Percentiles rank a stretch among this genome's conserved stretches.
These are phyloP conservation scores for Blastobotrys parvus DNA, from an alignment of 805 yeast species.

Conservation along the genomic window DNA sequence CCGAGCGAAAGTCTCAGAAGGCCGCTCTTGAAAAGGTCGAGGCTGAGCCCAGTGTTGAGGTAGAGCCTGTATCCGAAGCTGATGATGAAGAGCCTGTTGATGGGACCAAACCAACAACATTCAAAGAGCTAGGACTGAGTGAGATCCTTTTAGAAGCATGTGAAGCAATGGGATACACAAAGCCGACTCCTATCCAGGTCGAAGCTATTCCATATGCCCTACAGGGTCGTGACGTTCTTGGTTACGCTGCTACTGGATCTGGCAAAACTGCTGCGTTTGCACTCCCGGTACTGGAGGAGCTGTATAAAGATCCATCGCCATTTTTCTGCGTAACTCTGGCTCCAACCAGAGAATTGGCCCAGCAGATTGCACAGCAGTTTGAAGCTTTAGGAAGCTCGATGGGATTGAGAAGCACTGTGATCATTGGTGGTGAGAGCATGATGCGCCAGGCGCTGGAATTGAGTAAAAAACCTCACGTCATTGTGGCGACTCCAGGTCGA, in stretches of 20 bases:
- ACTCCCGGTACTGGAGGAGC: slow-evolving; percentile 81
- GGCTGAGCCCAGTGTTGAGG: slow-evolving; percentile 6
- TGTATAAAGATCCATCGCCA: slow-evolving; percentile 84
- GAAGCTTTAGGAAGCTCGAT: slow-evolving; percentile 85
- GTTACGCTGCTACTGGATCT: slow-evolving; percentile 95
- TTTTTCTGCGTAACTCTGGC: slow-evolving; percentile 83
- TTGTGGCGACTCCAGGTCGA: slow-evolving; percentile 90
- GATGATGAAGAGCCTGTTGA: slow-evolving; percentile 6
- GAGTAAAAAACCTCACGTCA: slow-evolving; percentile 87
- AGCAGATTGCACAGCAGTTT: slow-evolving; percentile 79
- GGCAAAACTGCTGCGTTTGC: slow-evolving; percentile 99
- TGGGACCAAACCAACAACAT: slow-evolving; percentile 14
- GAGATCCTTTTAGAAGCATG: slow-evolving; percentile 62
- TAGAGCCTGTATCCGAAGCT: neutral
- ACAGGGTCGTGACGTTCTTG: slow-evolving; percentile 86
- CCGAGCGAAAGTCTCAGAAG: slow-evolving; percentile 3
- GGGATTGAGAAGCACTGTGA: slow-evolving; percentile 85
- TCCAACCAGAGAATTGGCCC: slow-evolving; percentile 53
- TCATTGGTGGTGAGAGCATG: slow-evolving; percentile 98
- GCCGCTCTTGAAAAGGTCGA: slow-evolving; percentile 8
- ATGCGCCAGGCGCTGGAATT: slow-evolving; percentile 95
- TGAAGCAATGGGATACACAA: slow-evolving; percentile 59
- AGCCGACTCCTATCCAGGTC: slow-evolving; percentile 91
- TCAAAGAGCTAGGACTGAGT: slow-evolving; percentile 29
- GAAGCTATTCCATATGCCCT: slow-evolving; percentile 88